phyloP scores from a whole-genome alignment of 306 rosid genomes.

The Vigna trinervia region DNA sequence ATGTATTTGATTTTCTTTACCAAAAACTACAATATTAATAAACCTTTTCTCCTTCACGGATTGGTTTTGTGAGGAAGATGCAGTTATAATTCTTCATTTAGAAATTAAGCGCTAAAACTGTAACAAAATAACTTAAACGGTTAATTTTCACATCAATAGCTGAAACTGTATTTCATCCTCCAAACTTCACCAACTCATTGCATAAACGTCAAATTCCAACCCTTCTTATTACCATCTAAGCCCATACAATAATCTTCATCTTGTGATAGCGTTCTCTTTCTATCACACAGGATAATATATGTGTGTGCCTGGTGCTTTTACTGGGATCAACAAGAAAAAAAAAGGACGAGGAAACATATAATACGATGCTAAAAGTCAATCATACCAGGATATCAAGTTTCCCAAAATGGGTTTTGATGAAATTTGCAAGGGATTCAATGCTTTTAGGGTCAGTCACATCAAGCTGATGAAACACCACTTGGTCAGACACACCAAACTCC shows the following conservation, averaged over 20 bases:
- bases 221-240: not conserved
- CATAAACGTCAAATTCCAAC: not conserved
- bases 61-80: not conserved
- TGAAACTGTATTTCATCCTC: not conserved
- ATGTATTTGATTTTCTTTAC: not conserved
- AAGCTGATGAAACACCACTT: conserved; percentile 43
- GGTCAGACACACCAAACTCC: conserved; percentile 17
- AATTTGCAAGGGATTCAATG: conserved; percentile 40
- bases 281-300: not conserved
- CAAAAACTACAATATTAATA: not conserved
- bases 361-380: not conserved
- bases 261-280: not conserved
- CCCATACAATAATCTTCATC: not conserved
- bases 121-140: not conserved
- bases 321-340: not conserved
- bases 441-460: conserved; percentile 39
- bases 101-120: not conserved
- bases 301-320: conserved; percentile 18
- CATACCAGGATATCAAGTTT: conserved; percentile 55
- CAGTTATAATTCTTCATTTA: not conserved
- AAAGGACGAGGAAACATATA: not conserved
- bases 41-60: not conserved
- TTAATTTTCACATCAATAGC: not conserved
- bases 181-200: not conserved
- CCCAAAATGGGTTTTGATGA: conserved; percentile 40